A percentile compares a stretch with the other conserved stretches of the same genome.
Conservation (phyloP, 352 stramenopile genomes). For the Phytophthora kernoviae region DNA sequence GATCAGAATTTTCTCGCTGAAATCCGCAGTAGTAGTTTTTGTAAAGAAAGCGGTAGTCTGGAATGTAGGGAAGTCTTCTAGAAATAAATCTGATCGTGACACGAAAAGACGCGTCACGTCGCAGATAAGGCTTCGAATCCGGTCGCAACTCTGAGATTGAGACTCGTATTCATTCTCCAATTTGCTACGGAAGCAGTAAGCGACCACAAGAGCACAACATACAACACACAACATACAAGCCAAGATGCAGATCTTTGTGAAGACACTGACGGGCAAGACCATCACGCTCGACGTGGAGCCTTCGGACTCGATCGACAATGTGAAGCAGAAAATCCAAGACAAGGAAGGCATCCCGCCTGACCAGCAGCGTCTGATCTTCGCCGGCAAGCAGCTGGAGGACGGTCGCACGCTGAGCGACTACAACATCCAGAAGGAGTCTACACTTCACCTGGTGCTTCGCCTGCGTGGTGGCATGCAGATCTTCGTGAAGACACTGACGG, state of each 20-base stretch:
- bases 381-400: constrained; percentile 95
- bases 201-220: too few species aligned
- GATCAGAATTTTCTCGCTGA: not conserved
- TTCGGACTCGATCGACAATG: constrained; percentile 30
- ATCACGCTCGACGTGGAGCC: constrained; percentile 47
- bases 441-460: too few species aligned
- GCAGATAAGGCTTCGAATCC: not conserved
- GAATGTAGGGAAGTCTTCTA: constrained; percentile 1
- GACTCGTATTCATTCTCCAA: constrained; percentile 11
- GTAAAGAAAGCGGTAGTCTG: not conserved
- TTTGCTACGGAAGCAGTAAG: constrained; percentile 68
- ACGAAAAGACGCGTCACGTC: not conserved
- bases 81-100: not conserved
- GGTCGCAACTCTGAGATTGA: too few species aligned
- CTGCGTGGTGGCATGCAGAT: constrained; percentile 48
- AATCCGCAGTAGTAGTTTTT: not conserved
- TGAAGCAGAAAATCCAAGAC: too few species aligned
- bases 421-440: too few species aligned
- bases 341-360: too few species aligned
- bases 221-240: too few species aligned
- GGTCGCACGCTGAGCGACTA: constrained; percentile 93
- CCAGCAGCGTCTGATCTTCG: constrained; percentile 96
- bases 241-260: constrained; percentile 29
- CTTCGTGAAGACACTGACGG: constrained; percentile 1
- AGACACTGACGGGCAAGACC: constrained; percentile 75